Evolutionary conservation across 2,329 filamentous ascomycete genomes (phyloP), one percentile per base, ranked within the genome.

Genomic region (Exophiala xenobiotica): DNA sequence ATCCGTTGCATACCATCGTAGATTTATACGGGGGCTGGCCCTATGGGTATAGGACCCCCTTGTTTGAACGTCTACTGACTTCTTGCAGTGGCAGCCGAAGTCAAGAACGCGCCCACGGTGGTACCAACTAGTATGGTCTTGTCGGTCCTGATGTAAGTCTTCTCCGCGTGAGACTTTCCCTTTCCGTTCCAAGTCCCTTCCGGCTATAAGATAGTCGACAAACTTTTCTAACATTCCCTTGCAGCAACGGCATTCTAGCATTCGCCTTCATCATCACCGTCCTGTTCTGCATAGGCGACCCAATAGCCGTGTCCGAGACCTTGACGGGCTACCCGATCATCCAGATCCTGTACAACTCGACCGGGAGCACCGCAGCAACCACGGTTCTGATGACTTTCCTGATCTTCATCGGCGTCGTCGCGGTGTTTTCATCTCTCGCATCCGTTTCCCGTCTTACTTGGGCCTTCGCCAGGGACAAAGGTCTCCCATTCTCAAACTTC

Each of bases 391-490:
- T 76, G 58, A 62, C 63, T 0, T 58, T 78, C 43, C 68, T 78
- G 51, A 66, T 78, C 19, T 68, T 70, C 8, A 76, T 74, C 0
- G 73, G 72, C 1, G 57, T 77, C 45, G 71, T 74, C 9, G 76
- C 74, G 51, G 61, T 73, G 35, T 68, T 77, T 39, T 70, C 74
- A 3, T 69, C 67, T 48, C 74, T 78, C 49, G 78, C 76, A 3
- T 78, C 75, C 69, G 74, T 78, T 57, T 74, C 73, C 20, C 69
- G 77, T 8, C 60, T 65, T 41, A 61, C 70, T 7, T 76, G 68
- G 62, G 71, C 73, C 3, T 75, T 76, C 52, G 69, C 71, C 4
- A 67, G 72, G 31, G 73, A 78, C 53, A 65, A 68, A 18, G 69
- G 63, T 4, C 57, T 69, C n/a, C 76, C 77, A 1, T 70, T 67